phyloP scores from a whole-genome alignment of 2,329 filamentous ascomycete genomes.

The Fusarium armeniacum region DNA sequence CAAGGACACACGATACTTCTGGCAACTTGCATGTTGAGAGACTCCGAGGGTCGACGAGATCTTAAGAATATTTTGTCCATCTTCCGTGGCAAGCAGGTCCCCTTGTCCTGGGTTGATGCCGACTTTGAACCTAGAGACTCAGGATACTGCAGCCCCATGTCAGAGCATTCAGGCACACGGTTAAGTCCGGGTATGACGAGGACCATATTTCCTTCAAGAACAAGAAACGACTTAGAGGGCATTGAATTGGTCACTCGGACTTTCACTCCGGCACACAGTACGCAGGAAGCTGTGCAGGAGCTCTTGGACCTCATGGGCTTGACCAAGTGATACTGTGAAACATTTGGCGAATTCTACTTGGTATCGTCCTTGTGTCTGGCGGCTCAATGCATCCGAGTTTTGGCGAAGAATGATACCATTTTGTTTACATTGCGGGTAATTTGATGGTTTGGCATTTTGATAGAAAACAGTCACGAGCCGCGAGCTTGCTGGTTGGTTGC shows the following conservation, averaged over 20 bases:
- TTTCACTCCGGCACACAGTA: background rate
- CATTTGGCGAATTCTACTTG: background rate
- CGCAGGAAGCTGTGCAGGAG: conserved; percentile 6
- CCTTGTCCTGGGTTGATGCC: conserved; percentile 30
- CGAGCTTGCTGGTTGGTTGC: background rate
- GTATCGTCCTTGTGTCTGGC: background rate
- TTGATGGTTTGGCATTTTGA: background rate
- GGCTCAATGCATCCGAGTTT: background rate
- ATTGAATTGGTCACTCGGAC: conserved; percentile 8
- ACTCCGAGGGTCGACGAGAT: conserved; percentile 6
- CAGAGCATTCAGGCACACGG: background rate
- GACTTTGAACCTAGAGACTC: background rate
- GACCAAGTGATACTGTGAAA: background rate
- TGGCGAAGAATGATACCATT: background rate
- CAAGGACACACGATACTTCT: conserved; percentile 23
- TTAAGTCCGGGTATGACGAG: too few relatives aligned
- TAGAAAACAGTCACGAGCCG: background rate
- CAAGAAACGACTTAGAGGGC: background rate
- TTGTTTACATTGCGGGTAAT: background rate
- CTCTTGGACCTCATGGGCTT: conserved; percentile 9
- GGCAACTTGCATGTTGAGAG: conserved; percentile 19
- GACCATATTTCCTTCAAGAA: background rate
- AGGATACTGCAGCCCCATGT: background rate
- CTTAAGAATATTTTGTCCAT: conserved; percentile 16
- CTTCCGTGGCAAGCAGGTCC: conserved; percentile 7